Percentiles rank a stretch among this genome's conserved stretches.
Evolutionary conservation across 1,139 yeast species (phyloP).

Genomic region (Arxiozyma heterogenica): DNA sequence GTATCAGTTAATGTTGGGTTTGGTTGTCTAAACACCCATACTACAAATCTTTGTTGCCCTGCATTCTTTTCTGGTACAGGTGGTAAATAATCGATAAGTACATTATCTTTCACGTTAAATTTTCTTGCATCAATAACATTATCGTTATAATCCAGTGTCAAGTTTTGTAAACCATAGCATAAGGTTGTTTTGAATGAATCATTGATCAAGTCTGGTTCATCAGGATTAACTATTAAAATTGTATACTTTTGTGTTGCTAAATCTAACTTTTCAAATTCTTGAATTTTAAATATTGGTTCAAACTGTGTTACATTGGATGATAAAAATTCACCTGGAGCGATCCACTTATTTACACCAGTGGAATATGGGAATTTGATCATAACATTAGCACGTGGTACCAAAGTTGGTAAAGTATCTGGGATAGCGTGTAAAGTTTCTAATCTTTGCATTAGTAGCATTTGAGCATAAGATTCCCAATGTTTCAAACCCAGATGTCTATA

Average conservation of each 20-base stretch:
- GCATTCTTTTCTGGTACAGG: constrained; percentile 86
- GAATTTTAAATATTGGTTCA: constrained; percentile 68
- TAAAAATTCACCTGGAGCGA: constrained; percentile 68
- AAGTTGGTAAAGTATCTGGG: constrained; percentile 89
- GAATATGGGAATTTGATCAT: constrained; percentile 65
- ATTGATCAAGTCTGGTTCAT: constrained; percentile 64
- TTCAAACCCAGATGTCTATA: constrained; percentile 60
- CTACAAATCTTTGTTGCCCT: constrained; percentile 70
- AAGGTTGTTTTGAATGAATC: constrained; percentile 67
- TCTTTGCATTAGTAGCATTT: constrained; percentile 48
- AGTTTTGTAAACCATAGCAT: constrained; percentile 71
- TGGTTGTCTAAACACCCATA: constrained; percentile 83
- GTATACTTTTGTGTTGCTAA: constrained; percentile 48
- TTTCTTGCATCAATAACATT: constrained; percentile 49
- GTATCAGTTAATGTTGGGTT: background rate
- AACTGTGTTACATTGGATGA: constrained; percentile 64
- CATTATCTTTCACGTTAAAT: constrained; percentile 32
- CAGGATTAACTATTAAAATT: constrained; percentile 80
- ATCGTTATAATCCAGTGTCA: constrained; percentile 51
- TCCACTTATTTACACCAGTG: constrained; percentile 52
- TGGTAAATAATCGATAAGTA: constrained; percentile 51
- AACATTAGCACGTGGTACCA: constrained; percentile 75
- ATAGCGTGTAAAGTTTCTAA: constrained; percentile 75
- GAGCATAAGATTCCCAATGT: constrained; percentile 61
- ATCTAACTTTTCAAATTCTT: constrained; percentile 56